Percentiles rank a stretch among this genome's conserved stretches.
phyloP scores from a whole-genome alignment of 345 rosid species.

The Hypericum perforatum region DNA sequence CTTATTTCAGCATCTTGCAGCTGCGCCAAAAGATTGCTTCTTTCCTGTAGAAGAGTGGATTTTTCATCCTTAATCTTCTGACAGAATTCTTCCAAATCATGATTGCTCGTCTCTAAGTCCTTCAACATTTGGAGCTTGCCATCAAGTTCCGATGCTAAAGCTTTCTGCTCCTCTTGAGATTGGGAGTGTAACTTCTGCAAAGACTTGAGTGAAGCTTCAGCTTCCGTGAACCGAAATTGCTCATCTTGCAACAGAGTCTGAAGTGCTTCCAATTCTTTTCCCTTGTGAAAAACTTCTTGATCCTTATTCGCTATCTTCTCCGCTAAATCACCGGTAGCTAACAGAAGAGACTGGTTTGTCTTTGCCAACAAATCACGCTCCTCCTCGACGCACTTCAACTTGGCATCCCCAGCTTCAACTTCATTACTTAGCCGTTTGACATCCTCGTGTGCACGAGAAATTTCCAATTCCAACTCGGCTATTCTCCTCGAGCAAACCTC shows the following conservation, averaged over 20 bases:
- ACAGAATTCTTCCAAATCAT: slow-evolving; percentile 18
- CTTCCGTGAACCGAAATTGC: slow-evolving; percentile 45
- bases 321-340: slow-evolving; percentile 18
- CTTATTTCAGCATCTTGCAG: slow-evolving; percentile 26
- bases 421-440: slow-evolving; percentile 17
- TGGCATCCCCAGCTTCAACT: slow-evolving; percentile 13
- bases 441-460: slow-evolving; percentile 19
- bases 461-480: slow-evolving; percentile 15
- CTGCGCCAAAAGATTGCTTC: slow-evolving; percentile 16
- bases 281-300: slow-evolving; percentile 55
- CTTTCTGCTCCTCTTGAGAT: slow-evolving; percentile 27
- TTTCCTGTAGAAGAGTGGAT: slow-evolving; percentile 15
- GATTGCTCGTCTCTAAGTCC: slow-evolving; percentile 16
- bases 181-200: slow-evolving; percentile 27
- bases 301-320: slow-evolving; percentile 39
- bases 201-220: slow-evolving; percentile 47
- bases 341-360: slow-evolving; percentile 37
- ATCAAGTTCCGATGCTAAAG: slow-evolving; percentile 19
- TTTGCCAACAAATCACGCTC: slow-evolving; percentile 36
- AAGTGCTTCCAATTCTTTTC: slow-evolving; percentile 18
- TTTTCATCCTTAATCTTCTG: slow-evolving; percentile 20
- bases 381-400: slow-evolving; percentile 17
- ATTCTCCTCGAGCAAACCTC: slow-evolving; percentile 19
- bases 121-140: slow-evolving; percentile 21
- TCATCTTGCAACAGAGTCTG: slow-evolving; percentile 40